A percentile compares a stretch with the other conserved stretches of the same genome.
Evolutionary conservation across 2,329 filamentous ascomycete species (phyloP).

Genomic region (Cercospora brassicicola): DNA sequence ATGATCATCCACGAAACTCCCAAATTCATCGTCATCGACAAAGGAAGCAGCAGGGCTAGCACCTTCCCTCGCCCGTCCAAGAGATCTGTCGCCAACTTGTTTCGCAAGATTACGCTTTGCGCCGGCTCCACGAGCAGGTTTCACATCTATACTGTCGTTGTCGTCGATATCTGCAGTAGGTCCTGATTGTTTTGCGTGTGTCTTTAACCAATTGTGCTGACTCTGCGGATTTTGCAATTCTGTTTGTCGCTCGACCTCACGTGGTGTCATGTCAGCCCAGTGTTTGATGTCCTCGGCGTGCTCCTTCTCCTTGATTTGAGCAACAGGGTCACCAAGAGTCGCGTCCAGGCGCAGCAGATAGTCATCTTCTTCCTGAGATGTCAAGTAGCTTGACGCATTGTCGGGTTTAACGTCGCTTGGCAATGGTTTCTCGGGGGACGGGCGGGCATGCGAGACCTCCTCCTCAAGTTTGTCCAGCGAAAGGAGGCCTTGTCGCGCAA

Average conservation of each 20-base stretch:
- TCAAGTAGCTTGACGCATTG: conserved; percentile 66
- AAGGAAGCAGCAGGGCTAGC: conserved; percentile 37
- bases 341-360: conserved; percentile 67
- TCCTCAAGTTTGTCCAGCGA: conserved; percentile 43
- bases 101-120: conserved; percentile 38
- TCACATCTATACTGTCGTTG: conserved; percentile 81
- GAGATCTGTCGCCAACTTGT: conserved; percentile 39
- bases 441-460: conserved; percentile 43
- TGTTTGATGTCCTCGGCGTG: conserved; percentile 31
- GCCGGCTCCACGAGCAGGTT: conserved; percentile 48
- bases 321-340: conserved; percentile 51
- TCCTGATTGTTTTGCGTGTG: conserved; percentile 29
- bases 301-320: conserved; percentile 36
- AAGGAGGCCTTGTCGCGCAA: conserved; percentile 33
- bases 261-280: conserved; percentile 44
- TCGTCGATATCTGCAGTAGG: conserved; percentile 33
- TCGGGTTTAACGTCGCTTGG: conserved; percentile 50
- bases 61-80: conserved; percentile 39
- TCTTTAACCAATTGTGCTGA: conserved; percentile 85
- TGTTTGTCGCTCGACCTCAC: conserved; percentile 49
- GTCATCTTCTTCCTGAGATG: conserved; percentile 69
- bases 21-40: conserved; percentile 45
- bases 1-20: conserved; percentile 26
- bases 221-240: conserved; percentile 79
- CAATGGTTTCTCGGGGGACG: conserved; percentile 26